Percentiles rank a stretch among this genome's conserved stretches.
Evolutionary conservation across 495 filamentous ascomycete genomes (phyloP).

Genomic region (Ascodesmis nigricans): DNA sequence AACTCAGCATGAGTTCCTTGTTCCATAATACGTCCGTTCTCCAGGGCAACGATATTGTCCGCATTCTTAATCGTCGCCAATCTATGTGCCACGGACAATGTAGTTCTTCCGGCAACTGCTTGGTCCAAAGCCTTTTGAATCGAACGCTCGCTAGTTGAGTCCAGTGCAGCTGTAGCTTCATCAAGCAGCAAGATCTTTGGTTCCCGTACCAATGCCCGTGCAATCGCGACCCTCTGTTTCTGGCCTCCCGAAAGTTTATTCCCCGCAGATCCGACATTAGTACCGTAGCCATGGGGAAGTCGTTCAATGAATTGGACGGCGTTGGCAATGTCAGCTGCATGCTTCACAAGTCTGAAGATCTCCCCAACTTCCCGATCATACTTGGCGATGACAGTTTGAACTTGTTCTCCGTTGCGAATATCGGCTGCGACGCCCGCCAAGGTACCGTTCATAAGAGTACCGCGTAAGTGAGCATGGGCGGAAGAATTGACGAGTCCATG

Average conservation of each 20-base stretch:
- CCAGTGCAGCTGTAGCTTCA: constrained; percentile 36
- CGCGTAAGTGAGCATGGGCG: constrained; percentile 26
- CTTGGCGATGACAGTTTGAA: not conserved
- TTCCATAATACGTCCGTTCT: constrained; percentile 27
- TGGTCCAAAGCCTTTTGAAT: constrained; percentile 28
- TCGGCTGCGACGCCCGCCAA: constrained; percentile 12
- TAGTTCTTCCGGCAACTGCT: constrained; percentile 20
- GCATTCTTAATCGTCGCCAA: constrained; percentile 33
- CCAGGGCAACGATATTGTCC: constrained; percentile 33
- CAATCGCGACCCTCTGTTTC: constrained; percentile 40
- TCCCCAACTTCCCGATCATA: constrained; percentile 8
- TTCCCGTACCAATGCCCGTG: constrained; percentile 29
- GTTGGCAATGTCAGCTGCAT: constrained; percentile 24
- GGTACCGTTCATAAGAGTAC: constrained; percentile 12
- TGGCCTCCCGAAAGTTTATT: constrained; percentile 35
- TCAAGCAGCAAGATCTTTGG: constrained; percentile 32
- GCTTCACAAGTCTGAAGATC: constrained; percentile 18
- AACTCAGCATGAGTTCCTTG: constrained; percentile 30
- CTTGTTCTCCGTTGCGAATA: not conserved
- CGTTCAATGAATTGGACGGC: constrained; percentile 26
- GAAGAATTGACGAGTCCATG: constrained; percentile 32
- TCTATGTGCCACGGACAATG: constrained; percentile 32
- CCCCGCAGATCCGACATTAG: constrained; percentile 27
- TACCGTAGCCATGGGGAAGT: constrained; percentile 27
- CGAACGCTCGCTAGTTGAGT: constrained; percentile 27